These are phyloP conservation scores for Suhomyces bokatorum DNA, from an alignment of 1,139 yeast genomes.

Conservation along the genomic window DNA sequence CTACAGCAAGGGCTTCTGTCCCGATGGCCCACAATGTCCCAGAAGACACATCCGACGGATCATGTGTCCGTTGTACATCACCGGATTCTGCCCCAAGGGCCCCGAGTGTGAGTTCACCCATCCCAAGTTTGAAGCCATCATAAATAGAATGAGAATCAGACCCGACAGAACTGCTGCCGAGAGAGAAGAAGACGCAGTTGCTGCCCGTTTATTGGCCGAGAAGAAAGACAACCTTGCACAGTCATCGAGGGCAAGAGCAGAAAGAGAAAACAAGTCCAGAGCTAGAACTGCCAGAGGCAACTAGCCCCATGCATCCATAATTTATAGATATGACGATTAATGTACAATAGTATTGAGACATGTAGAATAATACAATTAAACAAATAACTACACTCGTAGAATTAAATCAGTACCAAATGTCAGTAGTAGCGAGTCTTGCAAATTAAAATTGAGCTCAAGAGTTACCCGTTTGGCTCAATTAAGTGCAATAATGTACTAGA, in stretches of 20 bases:
- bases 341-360: not conserved
- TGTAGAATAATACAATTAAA: no score
- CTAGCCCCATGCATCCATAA: not conserved
- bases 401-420: no score
- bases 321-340: conserved; percentile 8
- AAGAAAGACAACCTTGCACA: conserved; percentile 11
- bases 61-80: conserved; percentile 78
- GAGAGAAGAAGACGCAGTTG: conserved; percentile 11
- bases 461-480: no score
- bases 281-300: not conserved
- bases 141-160: conserved; percentile 49
- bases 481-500: no score
- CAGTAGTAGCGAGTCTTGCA: no score
- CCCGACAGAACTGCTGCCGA: conserved; percentile 36
- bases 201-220: conserved; percentile 10
- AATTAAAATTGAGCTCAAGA: no score
- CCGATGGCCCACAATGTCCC: conserved; percentile 84
- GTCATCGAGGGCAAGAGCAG: conserved; percentile 5
- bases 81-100: conserved; percentile 91
- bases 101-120: conserved; percentile 59
- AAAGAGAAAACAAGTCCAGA: not conserved
- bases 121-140: conserved; percentile 54
- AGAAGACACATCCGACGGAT: conserved; percentile 78
- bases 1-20: conserved; percentile 88
- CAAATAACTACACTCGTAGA: no score